These are phyloP conservation scores for Hyphodiscus hymeniophilus DNA, from an alignment of 495 filamentous ascomycete species.

Conservation along the genomic window DNA sequence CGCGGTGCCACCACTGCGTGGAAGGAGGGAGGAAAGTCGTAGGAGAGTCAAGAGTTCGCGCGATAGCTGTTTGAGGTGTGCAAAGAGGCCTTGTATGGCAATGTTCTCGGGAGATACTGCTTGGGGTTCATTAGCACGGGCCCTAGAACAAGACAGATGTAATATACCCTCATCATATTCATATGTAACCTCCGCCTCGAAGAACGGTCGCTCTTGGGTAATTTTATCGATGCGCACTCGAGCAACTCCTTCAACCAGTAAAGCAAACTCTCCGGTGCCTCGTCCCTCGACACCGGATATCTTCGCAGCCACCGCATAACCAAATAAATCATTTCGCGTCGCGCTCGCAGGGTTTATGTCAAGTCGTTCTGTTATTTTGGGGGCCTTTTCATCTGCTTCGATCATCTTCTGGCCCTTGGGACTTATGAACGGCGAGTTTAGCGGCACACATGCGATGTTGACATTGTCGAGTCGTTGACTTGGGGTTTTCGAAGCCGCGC, in stretches of 20 bases:
- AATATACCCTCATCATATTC: constrained; percentile 48
- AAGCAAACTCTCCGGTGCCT: constrained; percentile 64
- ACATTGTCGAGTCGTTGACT: constrained; percentile 54
- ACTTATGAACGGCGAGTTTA: constrained; percentile 61
- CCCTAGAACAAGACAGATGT: neutral
- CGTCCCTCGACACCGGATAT: constrained; percentile 78
- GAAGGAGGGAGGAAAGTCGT: constrained; percentile 66
- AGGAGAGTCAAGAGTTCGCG: constrained; percentile 74
- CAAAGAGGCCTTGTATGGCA: constrained; percentile 59
- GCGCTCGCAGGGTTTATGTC: constrained; percentile 38
- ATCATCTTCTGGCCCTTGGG: constrained; percentile 63
- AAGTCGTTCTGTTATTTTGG: constrained; percentile 40
- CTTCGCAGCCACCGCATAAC: constrained; percentile 69
- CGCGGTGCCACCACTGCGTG: constrained; percentile 45
- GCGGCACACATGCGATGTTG: constrained; percentile 73
- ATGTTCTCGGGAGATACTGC: constrained; percentile 36
- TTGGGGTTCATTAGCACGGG: constrained; percentile 22
- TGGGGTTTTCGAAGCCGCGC: constrained; percentile 51
- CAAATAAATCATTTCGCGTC: constrained; percentile 64
- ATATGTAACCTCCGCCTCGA: constrained; percentile 64
- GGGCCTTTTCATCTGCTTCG: constrained; percentile 7
- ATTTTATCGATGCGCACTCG: constrained; percentile 70
- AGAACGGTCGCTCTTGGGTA: constrained; percentile 70
- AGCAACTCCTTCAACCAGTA: constrained; percentile 79
- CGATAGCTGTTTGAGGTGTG: constrained; percentile 71